Conservation (phyloP, 352 stramenopile genomes). For the Phytophthora macrochlamydospora region DNA sequence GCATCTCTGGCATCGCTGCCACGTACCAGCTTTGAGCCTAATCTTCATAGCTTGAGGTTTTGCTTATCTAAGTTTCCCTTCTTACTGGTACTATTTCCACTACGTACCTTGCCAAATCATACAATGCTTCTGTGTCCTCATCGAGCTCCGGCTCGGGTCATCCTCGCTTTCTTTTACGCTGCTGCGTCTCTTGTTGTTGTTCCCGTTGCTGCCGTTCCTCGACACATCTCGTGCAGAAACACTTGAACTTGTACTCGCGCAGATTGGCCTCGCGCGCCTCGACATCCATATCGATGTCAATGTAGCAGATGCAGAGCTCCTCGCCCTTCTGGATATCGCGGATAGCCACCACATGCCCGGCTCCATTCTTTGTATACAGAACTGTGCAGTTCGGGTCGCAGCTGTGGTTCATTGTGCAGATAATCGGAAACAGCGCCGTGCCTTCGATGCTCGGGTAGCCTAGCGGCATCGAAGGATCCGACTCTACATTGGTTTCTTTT, state of each 20-base stretch:
- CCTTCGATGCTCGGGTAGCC: slow-evolving; percentile 84
- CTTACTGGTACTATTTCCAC: too few relatives aligned
- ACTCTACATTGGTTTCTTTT: slow-evolving; percentile 35
- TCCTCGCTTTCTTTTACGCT: slow-evolving; percentile 1
- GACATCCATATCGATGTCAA: slow-evolving; percentile 86
- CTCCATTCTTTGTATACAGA: slow-evolving; percentile 84
- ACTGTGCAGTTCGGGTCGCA: slow-evolving; percentile 93
- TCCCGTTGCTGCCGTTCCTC: slow-evolving; percentile 44
- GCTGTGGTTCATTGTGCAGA: slow-evolving; percentile 98
- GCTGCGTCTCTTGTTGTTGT: background rate
- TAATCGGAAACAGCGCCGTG: slow-evolving; percentile 92
- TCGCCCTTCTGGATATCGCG: slow-evolving; percentile 83
- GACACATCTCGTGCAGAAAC: slow-evolving; percentile 66
- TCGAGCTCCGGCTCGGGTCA: background rate
- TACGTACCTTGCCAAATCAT: too few relatives aligned
- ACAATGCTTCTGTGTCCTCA: too few relatives aligned
- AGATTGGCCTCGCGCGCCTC: slow-evolving; percentile 67
- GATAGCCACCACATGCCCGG: slow-evolving; percentile 72
- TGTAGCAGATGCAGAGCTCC: slow-evolving; percentile 96
- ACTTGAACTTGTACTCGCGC: slow-evolving; percentile 85
- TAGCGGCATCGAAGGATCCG: slow-evolving; percentile 32
- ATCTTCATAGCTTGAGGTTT: background rate
- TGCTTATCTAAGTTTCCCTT: slow-evolving; percentile 6
- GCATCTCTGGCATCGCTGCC: slow-evolving; percentile 84
- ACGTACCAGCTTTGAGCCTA: slow-evolving; percentile 70